A percentile compares a stretch with the other conserved stretches of the same genome.
These are phyloP conservation scores for Syzygium grande DNA, from an alignment of 345 rosid species.

Conservation along the genomic window DNA sequence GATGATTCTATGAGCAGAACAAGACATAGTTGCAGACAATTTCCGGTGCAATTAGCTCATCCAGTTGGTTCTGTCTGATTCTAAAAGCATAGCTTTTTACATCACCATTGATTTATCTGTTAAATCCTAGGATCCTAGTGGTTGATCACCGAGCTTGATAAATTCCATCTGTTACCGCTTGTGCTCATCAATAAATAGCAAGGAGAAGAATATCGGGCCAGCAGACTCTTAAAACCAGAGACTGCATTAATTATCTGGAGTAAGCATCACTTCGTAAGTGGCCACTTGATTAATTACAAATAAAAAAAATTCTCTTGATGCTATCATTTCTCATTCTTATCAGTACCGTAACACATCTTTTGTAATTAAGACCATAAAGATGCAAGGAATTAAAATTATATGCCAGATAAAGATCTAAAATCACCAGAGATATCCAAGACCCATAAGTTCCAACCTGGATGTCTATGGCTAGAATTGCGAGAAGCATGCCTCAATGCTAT, in stretches of 20 bases:
- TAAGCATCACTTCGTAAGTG: neutral
- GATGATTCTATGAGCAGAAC: neutral
- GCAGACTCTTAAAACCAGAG: neutral
- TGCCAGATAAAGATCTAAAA: slow-evolving; percentile 3
- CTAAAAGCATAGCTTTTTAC: neutral
- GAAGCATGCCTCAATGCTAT: slow-evolving; percentile 50
- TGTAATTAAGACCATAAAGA: neutral
- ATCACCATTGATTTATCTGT: neutral
- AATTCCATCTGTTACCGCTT: neutral
- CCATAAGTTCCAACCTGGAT: slow-evolving; percentile 65
- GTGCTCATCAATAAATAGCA: neutral
- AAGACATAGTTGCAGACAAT: neutral
- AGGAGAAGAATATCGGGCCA: neutral
- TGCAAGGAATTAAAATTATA: neutral
- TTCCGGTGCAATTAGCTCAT: neutral
- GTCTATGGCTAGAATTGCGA: slow-evolving; percentile 41
- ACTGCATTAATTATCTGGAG: neutral
- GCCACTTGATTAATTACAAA: neutral
- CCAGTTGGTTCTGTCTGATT: neutral
- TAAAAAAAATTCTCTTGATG: neutral
- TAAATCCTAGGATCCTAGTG: neutral
- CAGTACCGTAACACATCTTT: neutral
- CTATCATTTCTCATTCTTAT: neutral
- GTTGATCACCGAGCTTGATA: neutral
- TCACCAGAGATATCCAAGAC: neutral